Evolutionary conservation across 2,329 filamentous ascomycete species (phyloP).

Genomic region (Scopulariopsis brevicaulis): DNA sequence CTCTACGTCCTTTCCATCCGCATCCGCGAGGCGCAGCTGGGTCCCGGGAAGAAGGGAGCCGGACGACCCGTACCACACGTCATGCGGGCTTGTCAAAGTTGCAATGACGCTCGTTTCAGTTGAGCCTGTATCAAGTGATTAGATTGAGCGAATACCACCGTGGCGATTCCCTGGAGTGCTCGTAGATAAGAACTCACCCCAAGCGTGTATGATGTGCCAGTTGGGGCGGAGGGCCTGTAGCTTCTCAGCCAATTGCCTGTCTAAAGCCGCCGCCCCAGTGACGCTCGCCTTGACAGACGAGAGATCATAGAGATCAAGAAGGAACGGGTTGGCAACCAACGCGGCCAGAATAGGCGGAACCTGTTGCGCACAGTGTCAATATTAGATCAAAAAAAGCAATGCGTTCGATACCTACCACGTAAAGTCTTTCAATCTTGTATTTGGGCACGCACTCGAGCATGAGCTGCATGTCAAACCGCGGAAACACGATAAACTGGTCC

Average conservation of each 20-base stretch:
- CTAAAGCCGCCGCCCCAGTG: slow-evolving; percentile 69
- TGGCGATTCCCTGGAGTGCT: not conserved
- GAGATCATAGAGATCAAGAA: slow-evolving; percentile 57
- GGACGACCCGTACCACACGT: slow-evolving; percentile 60
- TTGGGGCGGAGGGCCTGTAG: slow-evolving; percentile 38
- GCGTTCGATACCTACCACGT: not conserved
- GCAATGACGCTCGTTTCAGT: slow-evolving; percentile 70
- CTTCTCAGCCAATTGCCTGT: slow-evolving; percentile 58
- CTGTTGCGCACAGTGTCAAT: too few species aligned
- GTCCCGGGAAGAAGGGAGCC: slow-evolving; percentile 57
- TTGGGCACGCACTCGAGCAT: not conserved
- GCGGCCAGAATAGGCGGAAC: not conserved
- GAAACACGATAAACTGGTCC: not conserved
- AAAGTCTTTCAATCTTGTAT: not conserved
- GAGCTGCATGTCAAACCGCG: not conserved
- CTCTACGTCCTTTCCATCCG: slow-evolving; percentile 59
- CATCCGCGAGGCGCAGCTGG: slow-evolving; percentile 55
- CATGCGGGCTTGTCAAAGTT: slow-evolving; percentile 43
- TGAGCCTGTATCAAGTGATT: slow-evolving; percentile 38
- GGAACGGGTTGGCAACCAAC: slow-evolving; percentile 11
- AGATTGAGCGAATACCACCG: not conserved
- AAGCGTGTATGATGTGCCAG: not conserved
- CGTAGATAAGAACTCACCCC: not conserved
- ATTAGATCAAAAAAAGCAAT: too few species aligned
- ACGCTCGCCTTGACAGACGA: slow-evolving; percentile 54